Evolutionary conservation across 140 eudicot species (phyloP), one percentile per base, ranked within the genome.

Genomic region (Stevia rebaudiana): DNA sequence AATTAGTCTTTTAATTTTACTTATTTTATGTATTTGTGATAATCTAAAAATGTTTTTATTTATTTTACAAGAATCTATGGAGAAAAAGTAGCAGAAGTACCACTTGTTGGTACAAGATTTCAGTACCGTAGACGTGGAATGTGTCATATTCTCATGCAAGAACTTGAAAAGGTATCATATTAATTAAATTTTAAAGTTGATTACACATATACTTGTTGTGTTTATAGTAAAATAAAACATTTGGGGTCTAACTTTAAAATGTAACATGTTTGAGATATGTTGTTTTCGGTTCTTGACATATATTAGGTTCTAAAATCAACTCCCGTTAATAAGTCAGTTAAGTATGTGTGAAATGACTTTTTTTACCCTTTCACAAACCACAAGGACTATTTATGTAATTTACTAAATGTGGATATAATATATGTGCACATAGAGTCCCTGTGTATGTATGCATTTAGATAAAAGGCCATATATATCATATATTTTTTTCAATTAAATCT

Each of bases 91-190:
- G 98, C 96, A 21, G 98, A 92, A 75, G 74, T 92, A 19, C 96
- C 98, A 53, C 86, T 92, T 66, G 86, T 92, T 39, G 98, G 86
- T 35, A 92, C 98, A 31, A 86, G 96, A 46, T 73, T 81, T 78
- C 83, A 85, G 61, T 86, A 79, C 68, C 98, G 98, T 12, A 79
- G 95, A 67, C 92, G 73, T 61, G 98, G 98, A 63, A 92, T 92
- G 98, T 92, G 98, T 79, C 94, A 87, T 16, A 60, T 92, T 66
- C 69, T 92, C 70, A 81, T 92, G 84, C 65, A 81, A 41, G 83
- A 85, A 64, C 95, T 92, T 63, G 98, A 92, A 71, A 83, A 79
- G 98, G 98, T 92, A 70, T 44, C 9, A 5, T 39, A 22, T 13
- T 35, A 61, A 37, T 41, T 16, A 16, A 0, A 22, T 65, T 46